Evolutionary conservation across 2,329 filamentous ascomycete species (phyloP), one percentile per base, ranked within the genome.

Genomic region (Septoria petroselini): DNA sequence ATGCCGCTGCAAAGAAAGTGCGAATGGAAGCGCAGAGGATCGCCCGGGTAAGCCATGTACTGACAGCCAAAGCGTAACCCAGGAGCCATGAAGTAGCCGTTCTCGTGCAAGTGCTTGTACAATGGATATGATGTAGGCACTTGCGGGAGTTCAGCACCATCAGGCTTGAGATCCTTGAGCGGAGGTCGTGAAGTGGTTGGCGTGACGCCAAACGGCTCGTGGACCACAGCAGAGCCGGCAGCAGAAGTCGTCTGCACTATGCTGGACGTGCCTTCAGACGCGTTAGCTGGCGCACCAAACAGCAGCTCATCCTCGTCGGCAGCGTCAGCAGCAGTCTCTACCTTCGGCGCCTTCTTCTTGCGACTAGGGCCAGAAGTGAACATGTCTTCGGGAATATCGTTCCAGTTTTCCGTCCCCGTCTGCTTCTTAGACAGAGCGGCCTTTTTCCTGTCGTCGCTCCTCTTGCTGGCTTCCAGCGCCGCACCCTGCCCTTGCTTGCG

Each of bases 1-100:
- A 86, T 82, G 25, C 86, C 83, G n/a, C 85, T 86, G 6, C 85
- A 88, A 61, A 95, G 79, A 68, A 95, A 97, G 68, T 98, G 93
- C 38, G 89, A 93, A 70, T 98, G 93, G 68, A 94, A 98, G 8
- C 93, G 84, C 43, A 98, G 76, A 1, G 93, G 90, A 67, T 98
- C 93, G 38, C 93, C 93, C 0, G 93, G 93, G 63, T 98, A 98
- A 4, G 94, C 88, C 60, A 90, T 89, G 70, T 95, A 96, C 64
- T 93, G 83, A 62, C 91, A 94, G 19, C 93, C 93, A 64, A 98
- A 98, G 19, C 93, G 87, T 44, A 98, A 77, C 7, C 93, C 93
- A 1, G 93, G 93, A 47, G 90, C 91, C 64, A 93, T 83, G 72
- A 86, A 97, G 71, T 91, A 96, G 41, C 86, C 87, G 14, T 79